Conservation (phyloP, 2,329 filamentous ascomycete species). For the Fusarium sublunatum region DNA sequence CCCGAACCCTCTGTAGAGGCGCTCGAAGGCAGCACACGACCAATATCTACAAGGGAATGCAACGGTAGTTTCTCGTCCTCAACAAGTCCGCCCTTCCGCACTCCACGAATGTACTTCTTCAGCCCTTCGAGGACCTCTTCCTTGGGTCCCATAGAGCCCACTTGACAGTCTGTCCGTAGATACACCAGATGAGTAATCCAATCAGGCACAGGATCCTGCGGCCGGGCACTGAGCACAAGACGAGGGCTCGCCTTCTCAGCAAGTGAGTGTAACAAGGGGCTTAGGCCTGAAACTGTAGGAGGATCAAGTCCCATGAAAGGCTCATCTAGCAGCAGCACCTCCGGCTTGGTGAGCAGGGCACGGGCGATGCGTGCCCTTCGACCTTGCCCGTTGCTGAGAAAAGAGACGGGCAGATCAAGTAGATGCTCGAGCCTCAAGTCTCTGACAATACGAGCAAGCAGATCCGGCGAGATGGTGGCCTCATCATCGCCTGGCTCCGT, state of each 20-base stretch:
- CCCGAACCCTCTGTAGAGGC: slow-evolving; percentile 18
- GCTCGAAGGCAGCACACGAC: slow-evolving; percentile 55
- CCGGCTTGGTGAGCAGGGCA: slow-evolving; percentile 80
- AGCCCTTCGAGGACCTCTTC: slow-evolving; percentile 68
- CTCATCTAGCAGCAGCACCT: slow-evolving; percentile 88
- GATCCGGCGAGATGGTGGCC: slow-evolving; percentile 60
- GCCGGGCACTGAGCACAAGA: slow-evolving; percentile 80
- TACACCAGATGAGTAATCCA: slow-evolving; percentile 91
- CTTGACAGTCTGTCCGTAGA: slow-evolving; percentile 72
- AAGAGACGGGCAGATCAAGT: slow-evolving; percentile 84
- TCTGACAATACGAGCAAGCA: slow-evolving; percentile 71
- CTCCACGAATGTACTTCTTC: slow-evolving; percentile 59
- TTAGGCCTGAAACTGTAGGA: slow-evolving; percentile 78
- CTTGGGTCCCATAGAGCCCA: slow-evolving; percentile 74
- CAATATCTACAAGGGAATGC: slow-evolving; percentile 62
- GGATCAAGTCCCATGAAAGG: slow-evolving; percentile 98
- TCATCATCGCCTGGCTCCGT: slow-evolving; percentile 51
- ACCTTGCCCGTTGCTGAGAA: slow-evolving; percentile 93
- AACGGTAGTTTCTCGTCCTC: slow-evolving; percentile 63
- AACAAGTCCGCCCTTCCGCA: slow-evolving; percentile 55
- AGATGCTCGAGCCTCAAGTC: slow-evolving; percentile 77
- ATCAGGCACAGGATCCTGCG: slow-evolving; percentile 86
- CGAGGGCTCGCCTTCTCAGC: slow-evolving; percentile 75
- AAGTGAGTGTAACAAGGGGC: slow-evolving; percentile 74
- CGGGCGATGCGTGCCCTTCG: slow-evolving; percentile 88